Evolutionary conservation across 495 filamentous ascomycete species (phyloP).

Genomic region (Pseudomonodictys pantanalensis): DNA sequence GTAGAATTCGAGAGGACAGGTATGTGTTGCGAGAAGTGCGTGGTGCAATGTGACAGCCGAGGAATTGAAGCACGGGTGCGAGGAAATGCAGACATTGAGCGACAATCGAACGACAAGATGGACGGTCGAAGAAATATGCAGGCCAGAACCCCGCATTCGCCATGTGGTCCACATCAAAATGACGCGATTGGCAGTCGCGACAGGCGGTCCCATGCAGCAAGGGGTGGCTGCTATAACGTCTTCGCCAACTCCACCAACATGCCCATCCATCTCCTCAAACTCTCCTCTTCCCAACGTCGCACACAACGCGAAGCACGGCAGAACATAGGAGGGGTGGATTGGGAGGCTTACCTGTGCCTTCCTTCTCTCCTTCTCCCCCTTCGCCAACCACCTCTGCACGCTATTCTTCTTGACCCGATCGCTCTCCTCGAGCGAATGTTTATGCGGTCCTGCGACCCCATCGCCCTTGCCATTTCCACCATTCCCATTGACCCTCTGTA

Average conservation of each 20-base stretch:
- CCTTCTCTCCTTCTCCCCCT: slow-evolving; percentile 66
- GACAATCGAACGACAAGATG: too few species aligned
- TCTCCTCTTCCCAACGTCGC: too few species aligned
- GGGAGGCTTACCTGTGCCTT: slow-evolving; percentile 63
- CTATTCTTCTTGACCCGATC: slow-evolving; percentile 86
- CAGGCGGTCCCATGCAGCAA: neutral
- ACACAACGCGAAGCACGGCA: neutral
- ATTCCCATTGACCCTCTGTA: slow-evolving; percentile 69
- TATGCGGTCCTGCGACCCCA: slow-evolving; percentile 64
- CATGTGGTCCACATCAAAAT: neutral
- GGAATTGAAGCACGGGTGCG: too few species aligned
- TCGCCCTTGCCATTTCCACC: slow-evolving; percentile 70
- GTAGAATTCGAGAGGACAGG: neutral
- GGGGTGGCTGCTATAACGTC: neutral
- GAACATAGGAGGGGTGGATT: neutral
- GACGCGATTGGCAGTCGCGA: neutral
- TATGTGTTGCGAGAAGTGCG: too few species aligned
- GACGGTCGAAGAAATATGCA: too few species aligned
- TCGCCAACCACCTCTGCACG: slow-evolving; percentile 64
- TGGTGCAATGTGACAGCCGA: too few species aligned
- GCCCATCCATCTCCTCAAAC: neutral
- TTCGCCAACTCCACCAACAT: neutral
- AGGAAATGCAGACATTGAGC: neutral
- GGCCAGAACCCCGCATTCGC: neutral
- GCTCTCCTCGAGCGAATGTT: slow-evolving; percentile 73